Percentiles rank a stretch among this genome's conserved stretches.
phyloP scores from a whole-genome alignment of 805 yeast species.

The Sugiyamaella mastotermitis region DNA sequence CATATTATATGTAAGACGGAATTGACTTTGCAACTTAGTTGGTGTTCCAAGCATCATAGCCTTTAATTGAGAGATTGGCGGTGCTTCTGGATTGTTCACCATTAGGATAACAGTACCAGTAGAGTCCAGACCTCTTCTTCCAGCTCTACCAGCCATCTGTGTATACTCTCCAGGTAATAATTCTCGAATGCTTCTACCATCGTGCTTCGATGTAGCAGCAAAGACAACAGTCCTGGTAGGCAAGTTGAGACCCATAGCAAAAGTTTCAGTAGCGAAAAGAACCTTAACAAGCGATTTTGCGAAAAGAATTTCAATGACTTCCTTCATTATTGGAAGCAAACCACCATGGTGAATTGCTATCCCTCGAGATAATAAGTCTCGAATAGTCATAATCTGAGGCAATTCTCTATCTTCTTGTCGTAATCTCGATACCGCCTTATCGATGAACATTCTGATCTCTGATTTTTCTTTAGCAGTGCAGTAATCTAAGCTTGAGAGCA shows the following conservation, averaged over 20 bases:
- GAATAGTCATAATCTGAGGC: conserved; percentile 80
- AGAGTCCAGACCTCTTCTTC: conserved; percentile 90
- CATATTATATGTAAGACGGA: conserved; percentile 93
- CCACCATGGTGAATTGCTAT: conserved; percentile 97
- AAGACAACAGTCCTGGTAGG: conserved; percentile 97
- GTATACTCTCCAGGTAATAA: conserved; percentile 95
- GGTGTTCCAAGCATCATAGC: conserved; percentile 85
- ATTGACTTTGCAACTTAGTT: conserved; percentile 84
- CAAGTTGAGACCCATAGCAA: conserved; percentile 96
- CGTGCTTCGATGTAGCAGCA: conserved; percentile 80
- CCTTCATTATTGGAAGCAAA: conserved; percentile 84
- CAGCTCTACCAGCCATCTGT: conserved; percentile 98
- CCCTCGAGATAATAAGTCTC: conserved; percentile 82
- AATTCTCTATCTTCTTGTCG: conserved; percentile 88
- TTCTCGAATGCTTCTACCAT: conserved; percentile 76
- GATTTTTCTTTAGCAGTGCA: conserved; percentile 81
- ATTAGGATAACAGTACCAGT: conserved; percentile 93
- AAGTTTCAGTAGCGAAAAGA: conserved; percentile 94
- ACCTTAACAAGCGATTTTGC: conserved; percentile 83
- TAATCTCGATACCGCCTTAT: conserved; percentile 78
- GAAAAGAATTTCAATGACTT: conserved; percentile 85
- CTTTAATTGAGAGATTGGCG: conserved; percentile 47
- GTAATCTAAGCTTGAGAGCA: conserved; percentile 67
- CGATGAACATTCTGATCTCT: conserved; percentile 89
- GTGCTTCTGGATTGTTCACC: conserved; percentile 41